phyloP scores from a whole-genome alignment of 768 basidiomycete genomes.

The Solioccasus polychromus region DNA sequence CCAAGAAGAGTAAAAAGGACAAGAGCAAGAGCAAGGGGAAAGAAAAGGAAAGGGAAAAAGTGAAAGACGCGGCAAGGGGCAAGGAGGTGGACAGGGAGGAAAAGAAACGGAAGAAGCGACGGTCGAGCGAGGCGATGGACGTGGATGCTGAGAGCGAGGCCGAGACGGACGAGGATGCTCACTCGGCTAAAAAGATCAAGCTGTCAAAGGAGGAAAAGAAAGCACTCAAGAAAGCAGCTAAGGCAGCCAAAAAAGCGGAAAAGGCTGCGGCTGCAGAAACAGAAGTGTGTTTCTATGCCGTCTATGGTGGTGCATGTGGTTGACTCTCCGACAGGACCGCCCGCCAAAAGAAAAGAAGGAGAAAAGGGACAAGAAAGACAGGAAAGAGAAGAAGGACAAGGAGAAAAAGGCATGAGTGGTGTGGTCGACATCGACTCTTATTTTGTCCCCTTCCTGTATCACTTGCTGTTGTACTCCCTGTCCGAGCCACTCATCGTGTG shows the following conservation, averaged over 20 bases:
- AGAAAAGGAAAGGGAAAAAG: conserved; percentile 7
- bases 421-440: conserved; percentile 1
- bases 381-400: conserved; percentile 41
- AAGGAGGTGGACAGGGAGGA: conserved; percentile 31
- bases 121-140: conserved; percentile 65
- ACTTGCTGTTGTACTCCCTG: conserved; percentile 1
- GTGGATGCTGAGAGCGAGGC: conserved; percentile 50
- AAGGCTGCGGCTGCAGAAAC: conserved; percentile 28
- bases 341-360: conserved; percentile 37
- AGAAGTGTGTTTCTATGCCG: conserved; percentile 33
- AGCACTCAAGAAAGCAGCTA: conserved; percentile 75
- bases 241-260: conserved; percentile 57
- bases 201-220: conserved; percentile 85
- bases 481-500: background rate
- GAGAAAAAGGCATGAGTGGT: conserved; percentile 44
- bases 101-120: conserved; percentile 51
- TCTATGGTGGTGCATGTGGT: background rate
- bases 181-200: conserved; percentile 67
- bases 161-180: conserved; percentile 40
- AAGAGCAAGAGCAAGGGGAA: conserved; percentile 41
- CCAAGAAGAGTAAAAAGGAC: conserved; percentile 60
- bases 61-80: background rate
- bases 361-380: conserved; percentile 38
- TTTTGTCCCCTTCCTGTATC: background rate
- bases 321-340: conserved; percentile 25